These are phyloP conservation scores for Penicillium soppii DNA, from an alignment of 495 filamentous ascomycete genomes.

Conservation along the genomic window DNA sequence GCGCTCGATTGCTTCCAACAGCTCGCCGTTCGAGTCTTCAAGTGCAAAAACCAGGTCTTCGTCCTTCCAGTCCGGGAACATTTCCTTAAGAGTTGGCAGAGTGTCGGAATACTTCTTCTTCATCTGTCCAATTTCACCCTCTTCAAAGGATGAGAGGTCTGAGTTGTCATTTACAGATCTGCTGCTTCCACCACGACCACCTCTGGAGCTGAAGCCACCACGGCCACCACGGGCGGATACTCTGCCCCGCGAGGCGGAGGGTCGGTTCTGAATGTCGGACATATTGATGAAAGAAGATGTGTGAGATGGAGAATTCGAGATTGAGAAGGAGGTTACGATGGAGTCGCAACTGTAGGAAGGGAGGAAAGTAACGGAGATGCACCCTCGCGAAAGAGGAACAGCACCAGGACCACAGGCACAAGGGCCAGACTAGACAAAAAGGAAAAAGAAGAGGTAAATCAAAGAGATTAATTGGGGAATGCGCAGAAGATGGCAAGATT, in stretches of 20 bases:
- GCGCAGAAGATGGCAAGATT: conserved; percentile 18
- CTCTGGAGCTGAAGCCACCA: conserved; percentile 73
- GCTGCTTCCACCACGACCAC: conserved; percentile 63
- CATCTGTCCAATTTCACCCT: conserved; percentile 86
- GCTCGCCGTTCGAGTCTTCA: conserved; percentile 87
- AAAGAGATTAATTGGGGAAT: conserved; percentile 31
- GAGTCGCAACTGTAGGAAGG: conserved; percentile 34
- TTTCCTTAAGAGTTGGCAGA: conserved; percentile 75
- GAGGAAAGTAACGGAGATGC: conserved; percentile 28
- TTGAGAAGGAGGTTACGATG: conserved; percentile 31
- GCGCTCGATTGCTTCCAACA: conserved; percentile 77
- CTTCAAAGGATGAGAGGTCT: conserved; percentile 59
- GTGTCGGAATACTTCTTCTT: conserved; percentile 81
- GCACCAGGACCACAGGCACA: conserved; percentile 40
- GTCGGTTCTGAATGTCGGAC: conserved; percentile 90
- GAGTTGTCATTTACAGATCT: conserved; percentile 68
- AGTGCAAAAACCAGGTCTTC: conserved; percentile 89
- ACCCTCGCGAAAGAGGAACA: conserved; percentile 44
- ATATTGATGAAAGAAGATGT: conserved; percentile 52
- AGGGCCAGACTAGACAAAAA: conserved; percentile 37
- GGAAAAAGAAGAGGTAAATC: conserved; percentile 28
- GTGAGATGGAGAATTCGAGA: conserved; percentile 38
- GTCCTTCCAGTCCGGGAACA: conserved; percentile 90
- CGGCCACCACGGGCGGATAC: conserved; percentile 79
- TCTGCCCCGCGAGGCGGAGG: conserved; percentile 74